phyloP scores from a whole-genome alignment of 1,284 basidiomycete species.

The Acaromyces ingoldii region DNA sequence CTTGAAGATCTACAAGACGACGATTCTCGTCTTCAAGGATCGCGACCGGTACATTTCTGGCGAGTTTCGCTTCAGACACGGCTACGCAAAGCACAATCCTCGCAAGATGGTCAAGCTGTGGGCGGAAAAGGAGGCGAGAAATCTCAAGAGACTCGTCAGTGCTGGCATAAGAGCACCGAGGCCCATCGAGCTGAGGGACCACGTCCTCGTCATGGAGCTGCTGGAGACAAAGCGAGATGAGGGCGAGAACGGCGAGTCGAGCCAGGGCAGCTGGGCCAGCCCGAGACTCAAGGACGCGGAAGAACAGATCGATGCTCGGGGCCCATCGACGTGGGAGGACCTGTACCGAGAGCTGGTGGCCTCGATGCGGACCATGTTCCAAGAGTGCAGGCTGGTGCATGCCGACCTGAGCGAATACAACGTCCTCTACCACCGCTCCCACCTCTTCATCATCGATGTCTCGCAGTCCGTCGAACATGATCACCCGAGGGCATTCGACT shows the following conservation, averaged over 20 bases:
- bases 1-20: constrained; percentile 97
- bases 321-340: constrained; percentile 22
- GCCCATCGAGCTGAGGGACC: constrained; percentile 88
- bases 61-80: constrained; percentile 86
- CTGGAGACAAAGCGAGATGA: too few species aligned
- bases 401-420: constrained; percentile 99
- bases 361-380: constrained; percentile 77
- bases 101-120: constrained; percentile 98
- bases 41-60: constrained; percentile 85
- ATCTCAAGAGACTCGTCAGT: constrained; percentile 73
- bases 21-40: constrained; percentile 94
- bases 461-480: constrained; percentile 98
- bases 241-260: constrained; percentile 59
- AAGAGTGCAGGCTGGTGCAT: constrained; percentile 87
- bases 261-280: constrained; percentile 40
- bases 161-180: constrained; percentile 82
- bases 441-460: constrained; percentile 94
- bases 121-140: constrained; percentile 99
- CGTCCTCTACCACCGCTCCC: constrained; percentile 66
- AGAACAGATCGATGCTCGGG: constrained; percentile 20
- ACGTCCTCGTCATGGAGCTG: constrained; percentile 94
- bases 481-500: constrained; percentile 80
- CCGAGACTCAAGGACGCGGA: constrained; percentile 46
- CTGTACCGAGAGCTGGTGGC: constrained; percentile 80
- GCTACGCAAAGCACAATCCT: constrained; percentile 87